Percentiles rank a stretch among this genome's conserved stretches.
Conservation (phyloP, 192 early-diverging fungal genomes). For the Helicostylum pulchrum region DNA sequence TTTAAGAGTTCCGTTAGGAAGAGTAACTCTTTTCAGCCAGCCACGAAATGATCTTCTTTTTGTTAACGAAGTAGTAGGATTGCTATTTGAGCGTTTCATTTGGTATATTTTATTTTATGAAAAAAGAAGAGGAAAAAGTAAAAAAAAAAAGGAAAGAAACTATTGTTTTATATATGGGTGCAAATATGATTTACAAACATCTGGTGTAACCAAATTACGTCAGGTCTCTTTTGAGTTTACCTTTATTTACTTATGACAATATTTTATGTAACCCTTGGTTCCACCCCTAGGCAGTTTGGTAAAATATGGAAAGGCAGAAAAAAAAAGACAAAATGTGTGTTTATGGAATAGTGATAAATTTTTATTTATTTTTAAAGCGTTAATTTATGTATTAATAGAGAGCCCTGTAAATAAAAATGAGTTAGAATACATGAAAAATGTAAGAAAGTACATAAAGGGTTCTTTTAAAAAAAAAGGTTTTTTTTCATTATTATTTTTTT, state of each 20-base stretch:
- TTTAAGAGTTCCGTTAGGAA: slow-evolving; percentile 3
- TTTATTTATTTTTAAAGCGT: too few species aligned
- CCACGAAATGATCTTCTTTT: slow-evolving; percentile 13
- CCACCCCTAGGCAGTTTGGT: too few species aligned
- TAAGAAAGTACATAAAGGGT: too few species aligned
- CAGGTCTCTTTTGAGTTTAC: not conserved
- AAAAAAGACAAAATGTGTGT: too few species aligned
- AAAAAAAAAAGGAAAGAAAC: not conserved
- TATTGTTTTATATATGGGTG: not conserved
- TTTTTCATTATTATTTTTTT: not conserved
- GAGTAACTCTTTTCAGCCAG: slow-evolving; percentile 11
- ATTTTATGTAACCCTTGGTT: too few species aligned
- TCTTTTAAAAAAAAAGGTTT: too few species aligned
- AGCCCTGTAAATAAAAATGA: too few species aligned
- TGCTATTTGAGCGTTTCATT: slow-evolving; percentile 17
- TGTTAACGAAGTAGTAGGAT: slow-evolving; percentile 6
- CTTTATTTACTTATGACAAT: too few species aligned
- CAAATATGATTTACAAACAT: not conserved
- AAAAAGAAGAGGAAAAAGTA: slow-evolving; percentile 11
- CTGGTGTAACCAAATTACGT: slow-evolving; percentile 9
- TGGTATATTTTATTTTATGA: not conserved
- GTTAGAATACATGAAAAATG: too few species aligned
- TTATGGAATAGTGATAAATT: too few species aligned
- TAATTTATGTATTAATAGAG: too few species aligned
- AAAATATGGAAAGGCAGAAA: too few species aligned